Evolutionary conservation across 345 rosid species (phyloP), one percentile per base, ranked within the genome.

Genomic region (Brassica juncea): DNA sequence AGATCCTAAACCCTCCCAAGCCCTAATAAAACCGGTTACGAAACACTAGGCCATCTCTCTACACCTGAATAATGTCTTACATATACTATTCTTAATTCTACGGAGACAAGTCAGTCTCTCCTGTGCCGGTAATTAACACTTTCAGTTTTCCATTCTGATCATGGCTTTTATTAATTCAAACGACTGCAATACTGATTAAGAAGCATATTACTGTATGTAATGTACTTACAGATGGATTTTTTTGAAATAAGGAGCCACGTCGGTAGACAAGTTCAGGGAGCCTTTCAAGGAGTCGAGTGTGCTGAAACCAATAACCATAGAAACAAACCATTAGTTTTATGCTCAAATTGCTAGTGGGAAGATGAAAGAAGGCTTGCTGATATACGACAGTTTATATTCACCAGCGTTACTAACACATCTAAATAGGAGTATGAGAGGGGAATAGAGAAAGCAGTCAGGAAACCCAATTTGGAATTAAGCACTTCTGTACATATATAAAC

Each of bases 201-300:
- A 44, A 32, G 64, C 64, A 65, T 42, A 39, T 32, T 44, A 47
- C 6, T 5, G 31, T 27, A 69, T 28, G 10, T 55, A 32, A 73
- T 80, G 75, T 57, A 88, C 97, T 91, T 89, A 95, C 99, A 68
- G 76, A 32, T 79, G 86, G 88, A 78, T 72, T 83, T 86, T 90
- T 91, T 82, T 91, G 98, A 76, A 86, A 81, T 78, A 87, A 88
- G 25, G 86, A 77, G 70, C 93, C 92, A 59, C 96, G 94, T 81
- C 84, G 93, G 81, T 71, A 84, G 70, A 87, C 83, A 81, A 95
- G 84, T 44, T 86, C 88, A 80, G 97, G 99, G 71, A 92, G 93
- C 85, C 94, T 87, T 82, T 93, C 97, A 61, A 90, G 64, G 59
- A 95, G 98, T 55, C 83, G 85, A 67, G 69, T 76, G 84, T 95